Evolutionary conservation across 2,329 filamentous ascomycete genomes (phyloP).

Genomic region (Aspergillus unguis): DNA sequence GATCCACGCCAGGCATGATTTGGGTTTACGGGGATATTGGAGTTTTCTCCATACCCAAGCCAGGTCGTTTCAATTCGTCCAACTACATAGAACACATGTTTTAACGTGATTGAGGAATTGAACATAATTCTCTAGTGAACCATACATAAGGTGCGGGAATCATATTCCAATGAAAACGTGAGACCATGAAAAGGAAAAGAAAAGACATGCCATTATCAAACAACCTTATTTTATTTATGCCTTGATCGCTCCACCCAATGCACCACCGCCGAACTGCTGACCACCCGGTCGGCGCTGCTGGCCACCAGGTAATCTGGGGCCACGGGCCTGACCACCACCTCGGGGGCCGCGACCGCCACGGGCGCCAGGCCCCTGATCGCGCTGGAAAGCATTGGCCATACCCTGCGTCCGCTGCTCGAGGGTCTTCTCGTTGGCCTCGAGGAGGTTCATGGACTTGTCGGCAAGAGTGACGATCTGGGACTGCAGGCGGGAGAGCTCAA

Average conservation of each 20-base stretch:
- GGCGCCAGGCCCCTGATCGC: slow-evolving; percentile 75
- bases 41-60: no score
- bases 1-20: no score
- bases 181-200: slow-evolving; percentile 20
- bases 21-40: no score
- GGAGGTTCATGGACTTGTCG: slow-evolving; percentile 93
- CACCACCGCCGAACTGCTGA: slow-evolving; percentile 50
- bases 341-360: slow-evolving; percentile 59
- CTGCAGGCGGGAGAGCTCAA: slow-evolving; percentile 93
- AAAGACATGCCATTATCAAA: slow-evolving; percentile 25
- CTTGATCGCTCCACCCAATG: slow-evolving; percentile 51
- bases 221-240: slow-evolving; percentile 39
- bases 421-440: slow-evolving; percentile 96
- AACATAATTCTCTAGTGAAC: slow-evolving; percentile 8
- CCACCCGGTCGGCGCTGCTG: slow-evolving; percentile 47
- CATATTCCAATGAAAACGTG: slow-evolving; percentile 25
- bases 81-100: no score
- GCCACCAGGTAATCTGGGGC: slow-evolving; percentile 36
- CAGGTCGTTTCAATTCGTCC: no score
- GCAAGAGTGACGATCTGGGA: slow-evolving; percentile 89
- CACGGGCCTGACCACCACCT: slow-evolving; percentile 37
- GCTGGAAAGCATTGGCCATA: slow-evolving; percentile 90
- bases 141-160: slow-evolving; percentile 15
- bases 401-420: slow-evolving; percentile 96
- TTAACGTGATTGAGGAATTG: slow-evolving; percentile 6